Conservation (phyloP, 23 red algal genomes). For the Gracilaria vermiculophylla region DNA sequence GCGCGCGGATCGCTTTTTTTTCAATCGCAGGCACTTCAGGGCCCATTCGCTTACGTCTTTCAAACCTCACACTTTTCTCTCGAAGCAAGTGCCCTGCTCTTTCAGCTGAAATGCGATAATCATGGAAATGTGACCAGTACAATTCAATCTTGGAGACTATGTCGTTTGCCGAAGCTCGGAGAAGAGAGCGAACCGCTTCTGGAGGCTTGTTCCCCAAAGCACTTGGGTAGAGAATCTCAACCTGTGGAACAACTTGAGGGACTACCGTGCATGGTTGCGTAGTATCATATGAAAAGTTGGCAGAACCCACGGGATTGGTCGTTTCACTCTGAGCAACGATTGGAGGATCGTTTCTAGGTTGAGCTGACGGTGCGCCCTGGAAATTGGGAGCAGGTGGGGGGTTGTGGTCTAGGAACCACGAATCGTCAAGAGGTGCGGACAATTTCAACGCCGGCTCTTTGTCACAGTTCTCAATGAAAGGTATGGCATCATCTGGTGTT, state of each 20-base stretch:
- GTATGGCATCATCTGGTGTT: not conserved
- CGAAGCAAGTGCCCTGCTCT: not conserved
- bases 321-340: not conserved
- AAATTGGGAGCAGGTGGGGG: not conserved
- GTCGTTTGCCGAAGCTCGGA: slow-evolving; percentile 6
- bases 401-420: not conserved
- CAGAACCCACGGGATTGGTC: not conserved
- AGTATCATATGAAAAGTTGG: not conserved
- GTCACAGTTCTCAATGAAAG: not conserved
- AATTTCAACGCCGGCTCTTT: not conserved
- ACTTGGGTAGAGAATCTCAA: slow-evolving; percentile 1
- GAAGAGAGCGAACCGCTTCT: slow-evolving; percentile 8
- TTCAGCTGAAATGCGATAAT: slow-evolving; percentile 3
- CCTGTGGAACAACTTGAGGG: not conserved
- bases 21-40: slow-evolving; percentile 46
- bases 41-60: slow-evolving; percentile 55
- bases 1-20: slow-evolving; percentile 52
- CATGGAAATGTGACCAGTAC: slow-evolving; percentile 38
- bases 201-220: not conserved
- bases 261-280: not conserved
- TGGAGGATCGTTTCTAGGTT: not conserved
- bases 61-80: slow-evolving; percentile 27
- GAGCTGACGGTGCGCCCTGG: not conserved
- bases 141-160: slow-evolving; percentile 15
- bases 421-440: not conserved